Conservation (phyloP, 2,329 filamentous ascomycete species). For the Chrysoporthe cubensis region DNA sequence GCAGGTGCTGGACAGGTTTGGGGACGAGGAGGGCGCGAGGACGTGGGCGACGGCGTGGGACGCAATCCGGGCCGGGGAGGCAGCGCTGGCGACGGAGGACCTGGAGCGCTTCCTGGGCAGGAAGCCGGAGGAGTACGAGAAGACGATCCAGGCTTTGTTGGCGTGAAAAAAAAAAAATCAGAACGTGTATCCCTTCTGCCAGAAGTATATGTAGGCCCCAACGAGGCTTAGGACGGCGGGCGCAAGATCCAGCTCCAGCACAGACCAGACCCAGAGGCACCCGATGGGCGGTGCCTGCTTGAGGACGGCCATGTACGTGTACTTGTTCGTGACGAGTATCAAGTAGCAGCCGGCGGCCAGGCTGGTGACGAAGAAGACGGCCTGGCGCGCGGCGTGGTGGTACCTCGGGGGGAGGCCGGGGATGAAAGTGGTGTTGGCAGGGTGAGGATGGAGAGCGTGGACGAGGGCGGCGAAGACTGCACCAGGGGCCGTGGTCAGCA, state of each 20-base stretch:
- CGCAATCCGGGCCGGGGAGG: constrained; percentile 48
- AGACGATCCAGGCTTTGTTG: constrained; percentile 32
- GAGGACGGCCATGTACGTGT: constrained; percentile 86
- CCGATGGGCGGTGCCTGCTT: constrained; percentile 88
- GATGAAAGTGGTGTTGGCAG: constrained; percentile 52
- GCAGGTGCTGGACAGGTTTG: constrained; percentile 38
- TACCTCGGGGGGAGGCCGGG: constrained; percentile 52
- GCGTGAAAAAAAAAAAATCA: constrained; percentile 28
- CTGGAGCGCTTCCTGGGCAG: constrained; percentile 47
- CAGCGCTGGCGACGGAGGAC: constrained; percentile 44
- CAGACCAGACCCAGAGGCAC: constrained; percentile 90
- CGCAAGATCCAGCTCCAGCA: constrained; percentile 79
- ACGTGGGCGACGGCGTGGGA: constrained; percentile 55
- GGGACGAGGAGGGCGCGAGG: constrained; percentile 39
- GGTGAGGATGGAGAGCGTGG: constrained; percentile 60
- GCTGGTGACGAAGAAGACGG: constrained; percentile 66
- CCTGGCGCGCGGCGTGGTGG: constrained; percentile 56
- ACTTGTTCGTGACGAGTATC: constrained; percentile 78
- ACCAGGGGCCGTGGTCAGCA: constrained; percentile 26
- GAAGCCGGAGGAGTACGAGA: constrained; percentile 47
- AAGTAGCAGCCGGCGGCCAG: constrained; percentile 74
- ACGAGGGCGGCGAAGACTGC: constrained; percentile 57
- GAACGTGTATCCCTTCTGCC: constrained; percentile 51
- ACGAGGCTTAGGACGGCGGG: constrained; percentile 63
- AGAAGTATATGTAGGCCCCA: constrained; percentile 50